Percentiles rank a stretch among this genome's conserved stretches.
phyloP scores from a whole-genome alignment of 305 asterid genomes.

The Petunia hybrid region DNA sequence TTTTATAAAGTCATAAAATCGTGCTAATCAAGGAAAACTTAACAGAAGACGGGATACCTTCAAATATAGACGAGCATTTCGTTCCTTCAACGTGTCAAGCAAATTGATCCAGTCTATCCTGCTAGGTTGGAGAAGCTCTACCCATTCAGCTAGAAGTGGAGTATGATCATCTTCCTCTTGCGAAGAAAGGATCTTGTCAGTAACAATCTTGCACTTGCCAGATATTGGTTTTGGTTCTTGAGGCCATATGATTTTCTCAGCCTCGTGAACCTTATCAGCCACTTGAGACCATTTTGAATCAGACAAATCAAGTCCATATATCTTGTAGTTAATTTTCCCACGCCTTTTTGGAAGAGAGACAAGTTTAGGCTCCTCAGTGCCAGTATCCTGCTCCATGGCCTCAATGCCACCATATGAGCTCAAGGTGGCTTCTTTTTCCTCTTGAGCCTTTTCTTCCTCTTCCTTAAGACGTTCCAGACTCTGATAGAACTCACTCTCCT shows the following conservation, averaged over 20 bases:
- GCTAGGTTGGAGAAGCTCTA: conserved; percentile 72
- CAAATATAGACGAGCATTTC: conserved; percentile 49
- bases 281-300: conserved; percentile 81
- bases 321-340: conserved; percentile 84
- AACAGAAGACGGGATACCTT: conserved; percentile 57
- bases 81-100: conserved; percentile 67
- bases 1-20: neutral
- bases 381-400: conserved; percentile 36
- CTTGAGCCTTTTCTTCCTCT: conserved; percentile 38
- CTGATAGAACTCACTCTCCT: conserved; percentile 72
- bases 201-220: conserved; percentile 72
- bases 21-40: neutral
- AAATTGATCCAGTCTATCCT: conserved; percentile 81
- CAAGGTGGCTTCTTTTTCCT: conserved; percentile 32
- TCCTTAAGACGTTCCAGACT: conserved; percentile 53
- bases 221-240: conserved; percentile 73
- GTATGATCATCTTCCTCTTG: conserved; percentile 66
- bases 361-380: conserved; percentile 48
- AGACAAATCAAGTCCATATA: conserved; percentile 90
- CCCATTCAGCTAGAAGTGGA: conserved; percentile 76
- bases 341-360: conserved; percentile 82
- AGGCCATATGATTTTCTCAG: conserved; percentile 67
- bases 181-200: conserved; percentile 67
- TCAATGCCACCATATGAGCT: conserved; percentile 13
- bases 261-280: conserved; percentile 78